Conservation (phyloP, 78 protist genomes). For the Emiliania huxleyi region DNA sequence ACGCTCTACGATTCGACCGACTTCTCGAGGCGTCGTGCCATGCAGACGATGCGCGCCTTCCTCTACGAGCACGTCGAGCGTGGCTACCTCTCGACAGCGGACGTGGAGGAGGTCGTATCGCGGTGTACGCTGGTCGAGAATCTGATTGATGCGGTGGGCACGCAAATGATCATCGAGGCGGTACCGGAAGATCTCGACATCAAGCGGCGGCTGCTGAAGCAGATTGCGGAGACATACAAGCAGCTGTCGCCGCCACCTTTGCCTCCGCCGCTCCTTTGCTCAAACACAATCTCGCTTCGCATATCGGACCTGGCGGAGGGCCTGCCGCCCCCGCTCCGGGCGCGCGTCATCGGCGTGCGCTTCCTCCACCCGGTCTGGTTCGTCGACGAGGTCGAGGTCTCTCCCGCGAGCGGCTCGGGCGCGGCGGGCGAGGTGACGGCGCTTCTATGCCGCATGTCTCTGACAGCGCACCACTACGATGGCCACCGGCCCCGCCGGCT, state of each 20-base stretch:
- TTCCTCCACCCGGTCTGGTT: not conserved
- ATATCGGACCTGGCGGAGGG: not conserved
- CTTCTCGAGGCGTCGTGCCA: not conserved
- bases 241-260: no score
- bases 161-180: not conserved
- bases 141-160: not conserved
- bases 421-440: not conserved
- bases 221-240: not conserved
- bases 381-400: not conserved
- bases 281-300: not conserved
- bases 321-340: not conserved
- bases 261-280: not conserved
- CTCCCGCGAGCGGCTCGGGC: not conserved
- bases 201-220: not conserved
- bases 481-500: no score
- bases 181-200: not conserved
- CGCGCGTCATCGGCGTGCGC: not conserved
- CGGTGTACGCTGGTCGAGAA: not conserved
- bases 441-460: not conserved
- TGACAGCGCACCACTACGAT: not conserved
- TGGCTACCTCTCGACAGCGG: not conserved
- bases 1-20: not conserved
- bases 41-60: not conserved
- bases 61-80: not conserved
- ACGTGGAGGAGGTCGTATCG: not conserved